Conservation (phyloP, 805 yeast genomes). For the Lipomyces sp. region DNA sequence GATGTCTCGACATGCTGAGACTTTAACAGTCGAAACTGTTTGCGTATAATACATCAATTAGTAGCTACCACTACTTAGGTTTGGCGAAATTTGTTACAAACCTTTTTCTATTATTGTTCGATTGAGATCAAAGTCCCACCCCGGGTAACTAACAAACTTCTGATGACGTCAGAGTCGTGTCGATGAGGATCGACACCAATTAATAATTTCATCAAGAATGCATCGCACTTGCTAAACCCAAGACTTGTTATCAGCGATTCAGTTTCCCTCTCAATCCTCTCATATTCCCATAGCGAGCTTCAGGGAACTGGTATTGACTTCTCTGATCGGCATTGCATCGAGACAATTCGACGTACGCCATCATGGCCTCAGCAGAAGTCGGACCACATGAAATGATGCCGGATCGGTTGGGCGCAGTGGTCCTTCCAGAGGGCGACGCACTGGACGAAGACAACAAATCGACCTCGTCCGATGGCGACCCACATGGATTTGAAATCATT, state of each 20-base stretch:
- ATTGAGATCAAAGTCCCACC: neutral
- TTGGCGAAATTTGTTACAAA: too few species aligned
- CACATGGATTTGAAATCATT: conserved; percentile 21
- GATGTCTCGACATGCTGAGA: conserved; percentile 20
- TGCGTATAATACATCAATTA: neutral
- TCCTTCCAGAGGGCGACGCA: neutral
- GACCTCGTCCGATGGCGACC: conserved; percentile 8
- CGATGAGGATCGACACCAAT: too few species aligned
- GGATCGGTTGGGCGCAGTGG: neutral
- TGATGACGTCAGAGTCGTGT: too few species aligned
- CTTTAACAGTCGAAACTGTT: neutral
- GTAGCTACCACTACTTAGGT: neutral
- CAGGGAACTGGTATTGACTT: too few species aligned
- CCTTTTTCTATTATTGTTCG: too few species aligned
- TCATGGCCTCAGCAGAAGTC: neutral
- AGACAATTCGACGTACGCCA: neutral
- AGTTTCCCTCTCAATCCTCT: too few species aligned
- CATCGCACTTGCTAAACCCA: too few species aligned
- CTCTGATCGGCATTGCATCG: neutral
- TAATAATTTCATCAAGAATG: too few species aligned
- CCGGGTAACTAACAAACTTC: neutral
- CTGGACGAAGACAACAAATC: conserved; percentile 4
- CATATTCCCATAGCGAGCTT: neutral
- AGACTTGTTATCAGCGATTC: too few species aligned
- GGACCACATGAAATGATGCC: neutral